Percentiles rank a stretch among this genome's conserved stretches.
phyloP scores from a whole-genome alignment of 2,329 filamentous ascomycete species.

The Pyricularia sp. region DNA sequence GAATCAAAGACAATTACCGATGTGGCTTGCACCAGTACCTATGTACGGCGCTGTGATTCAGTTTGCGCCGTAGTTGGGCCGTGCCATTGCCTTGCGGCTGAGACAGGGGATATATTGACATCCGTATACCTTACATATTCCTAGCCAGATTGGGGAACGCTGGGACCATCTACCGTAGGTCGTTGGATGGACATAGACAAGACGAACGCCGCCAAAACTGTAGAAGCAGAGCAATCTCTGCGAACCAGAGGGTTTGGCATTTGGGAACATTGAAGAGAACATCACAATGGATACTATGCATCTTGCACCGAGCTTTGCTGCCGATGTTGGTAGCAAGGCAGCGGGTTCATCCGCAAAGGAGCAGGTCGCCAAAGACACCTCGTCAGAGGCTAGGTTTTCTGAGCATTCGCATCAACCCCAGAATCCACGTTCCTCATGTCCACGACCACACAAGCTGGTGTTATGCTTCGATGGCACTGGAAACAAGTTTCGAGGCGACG shows the following conservation, averaged over 20 bases:
- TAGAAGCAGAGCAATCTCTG: background rate
- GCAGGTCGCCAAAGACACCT: background rate
- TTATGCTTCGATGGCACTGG: conserved; percentile 52
- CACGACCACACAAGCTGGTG: conserved; percentile 32
- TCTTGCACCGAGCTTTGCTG: conserved; percentile 5
- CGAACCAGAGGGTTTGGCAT: background rate
- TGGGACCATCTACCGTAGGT: background rate
- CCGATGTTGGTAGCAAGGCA: background rate
- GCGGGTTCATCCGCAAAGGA: background rate
- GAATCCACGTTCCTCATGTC: background rate
- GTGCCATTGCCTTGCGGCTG: background rate
- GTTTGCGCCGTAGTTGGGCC: background rate
- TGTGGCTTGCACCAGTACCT: background rate
- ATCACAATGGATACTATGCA: conserved; percentile 13
- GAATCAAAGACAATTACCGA: background rate
- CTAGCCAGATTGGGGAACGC: too few relatives aligned
- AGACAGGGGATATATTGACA: background rate
- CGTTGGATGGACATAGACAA: background rate
- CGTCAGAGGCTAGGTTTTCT: background rate
- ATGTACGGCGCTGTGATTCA: background rate
- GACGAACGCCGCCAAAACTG: background rate
- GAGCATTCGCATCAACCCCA: background rate
- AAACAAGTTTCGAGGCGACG: conserved; percentile 50
- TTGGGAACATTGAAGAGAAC: background rate
- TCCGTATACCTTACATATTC: background rate